These are phyloP conservation scores for Sclerotiophoma versabilis DNA, from an alignment of 2,329 filamentous ascomycete genomes.

Conservation along the genomic window DNA sequence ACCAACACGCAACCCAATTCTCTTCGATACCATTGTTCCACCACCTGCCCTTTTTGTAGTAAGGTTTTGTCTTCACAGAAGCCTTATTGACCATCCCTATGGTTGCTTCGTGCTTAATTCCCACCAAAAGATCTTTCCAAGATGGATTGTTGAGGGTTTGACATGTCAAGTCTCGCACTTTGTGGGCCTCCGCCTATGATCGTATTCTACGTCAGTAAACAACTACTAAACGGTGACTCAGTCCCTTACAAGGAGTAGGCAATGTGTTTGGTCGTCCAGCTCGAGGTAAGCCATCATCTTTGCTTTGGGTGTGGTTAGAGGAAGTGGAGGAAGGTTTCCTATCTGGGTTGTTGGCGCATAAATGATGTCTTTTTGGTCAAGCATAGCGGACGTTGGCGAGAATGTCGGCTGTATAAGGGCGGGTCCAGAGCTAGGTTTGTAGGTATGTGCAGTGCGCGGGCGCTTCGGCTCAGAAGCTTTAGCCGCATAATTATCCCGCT, in stretches of 20 bases:
- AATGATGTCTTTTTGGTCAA: background rate
- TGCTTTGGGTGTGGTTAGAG: background rate
- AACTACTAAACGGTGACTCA: too few relatives aligned
- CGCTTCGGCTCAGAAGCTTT: background rate
- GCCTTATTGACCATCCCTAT: background rate
- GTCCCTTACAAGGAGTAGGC: too few relatives aligned
- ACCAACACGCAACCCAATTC: too few relatives aligned
- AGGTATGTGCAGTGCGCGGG: too few relatives aligned
- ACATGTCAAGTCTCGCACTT: background rate
- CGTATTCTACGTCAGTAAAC: background rate
- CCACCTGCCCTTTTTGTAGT: too few relatives aligned
- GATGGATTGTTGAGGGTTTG: background rate
- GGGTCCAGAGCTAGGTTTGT: background rate
- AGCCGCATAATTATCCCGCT: background rate
- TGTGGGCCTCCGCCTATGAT: background rate
- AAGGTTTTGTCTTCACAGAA: too few relatives aligned
- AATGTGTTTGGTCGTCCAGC: background rate
- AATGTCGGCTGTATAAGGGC: background rate
- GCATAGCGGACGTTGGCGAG: background rate
- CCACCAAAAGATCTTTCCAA: conserved; percentile 1
- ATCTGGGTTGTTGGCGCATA: too few relatives aligned
- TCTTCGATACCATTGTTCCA: too few relatives aligned
- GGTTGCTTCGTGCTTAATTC: background rate
- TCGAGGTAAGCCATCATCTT: background rate
- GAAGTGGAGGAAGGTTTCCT: background rate